Percentiles rank a stretch among this genome's conserved stretches.
These are phyloP conservation scores for Pisolithus orientalis DNA, from an alignment of 768 basidiomycete species.

Conservation along the genomic window DNA sequence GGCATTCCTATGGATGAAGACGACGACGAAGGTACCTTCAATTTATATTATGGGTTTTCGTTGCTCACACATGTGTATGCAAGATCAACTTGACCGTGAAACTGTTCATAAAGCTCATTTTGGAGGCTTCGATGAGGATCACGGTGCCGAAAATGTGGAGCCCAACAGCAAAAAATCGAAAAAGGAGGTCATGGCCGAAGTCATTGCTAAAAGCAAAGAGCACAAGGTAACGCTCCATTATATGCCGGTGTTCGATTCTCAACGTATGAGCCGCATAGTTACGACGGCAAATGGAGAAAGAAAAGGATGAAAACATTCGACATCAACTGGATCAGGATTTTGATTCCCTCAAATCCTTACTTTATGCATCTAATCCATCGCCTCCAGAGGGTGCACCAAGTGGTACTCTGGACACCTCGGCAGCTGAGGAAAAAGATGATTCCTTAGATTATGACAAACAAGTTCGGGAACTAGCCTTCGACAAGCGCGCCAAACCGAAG, in stretches of 20 bases:
- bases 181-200: slow-evolving; percentile 96
- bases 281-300: slow-evolving; percentile 81
- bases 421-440: slow-evolving; percentile 13
- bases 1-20: slow-evolving; percentile 51
- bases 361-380: slow-evolving; percentile 53
- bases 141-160: slow-evolving; percentile 51
- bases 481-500: slow-evolving; percentile 88
- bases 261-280: slow-evolving; percentile 40
- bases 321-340: slow-evolving; percentile 88
- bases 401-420: neutral
- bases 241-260: neutral
- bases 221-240: slow-evolving; percentile 62
- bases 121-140: slow-evolving; percentile 78
- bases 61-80: slow-evolving; percentile 1
- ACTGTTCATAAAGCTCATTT: slow-evolving; percentile 72
- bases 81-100: slow-evolving; percentile 63
- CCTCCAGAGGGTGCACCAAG: slow-evolving; percentile 34
- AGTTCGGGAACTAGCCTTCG: slow-evolving; percentile 89
- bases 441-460: slow-evolving; percentile 81
- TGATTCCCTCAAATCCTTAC: slow-evolving; percentile 67
- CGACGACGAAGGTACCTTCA: slow-evolving; percentile 35
- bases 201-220: slow-evolving; percentile 94
- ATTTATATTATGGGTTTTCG: neutral
- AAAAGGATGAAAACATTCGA: slow-evolving; percentile 79
- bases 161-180: slow-evolving; percentile 84